Evolutionary conservation across 164 flowering plant genomes (phyloP).

Genomic region (Buxus sempervirens): DNA sequence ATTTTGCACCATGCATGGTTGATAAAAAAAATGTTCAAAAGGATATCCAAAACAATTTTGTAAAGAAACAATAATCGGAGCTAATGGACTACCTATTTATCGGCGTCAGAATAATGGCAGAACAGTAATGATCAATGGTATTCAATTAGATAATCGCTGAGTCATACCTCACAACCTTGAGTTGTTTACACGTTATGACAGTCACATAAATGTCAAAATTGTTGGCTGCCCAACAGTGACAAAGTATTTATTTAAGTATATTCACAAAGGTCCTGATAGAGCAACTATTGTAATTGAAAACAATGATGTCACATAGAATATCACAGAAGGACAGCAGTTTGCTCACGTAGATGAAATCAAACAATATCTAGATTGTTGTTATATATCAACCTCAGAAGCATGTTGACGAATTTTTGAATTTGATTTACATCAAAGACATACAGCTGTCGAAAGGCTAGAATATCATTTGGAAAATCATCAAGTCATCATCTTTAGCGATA

Average conservation of each 20-base stretch:
- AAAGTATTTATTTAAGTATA: constrained; percentile 4
- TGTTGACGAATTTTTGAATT: neutral
- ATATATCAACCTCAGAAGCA: neutral
- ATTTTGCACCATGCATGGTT: neutral
- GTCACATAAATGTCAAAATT: neutral
- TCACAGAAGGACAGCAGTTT: neutral
- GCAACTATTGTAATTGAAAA: neutral
- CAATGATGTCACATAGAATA: neutral
- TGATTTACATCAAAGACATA: neutral
- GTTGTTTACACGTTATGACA: neutral
- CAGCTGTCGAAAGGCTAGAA: neutral
- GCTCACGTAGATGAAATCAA: neutral
- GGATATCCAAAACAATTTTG: neutral
- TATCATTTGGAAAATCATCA: neutral
- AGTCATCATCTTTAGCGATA: neutral
- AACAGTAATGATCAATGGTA: neutral
- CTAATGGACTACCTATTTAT: neutral
- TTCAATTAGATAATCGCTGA: neutral
- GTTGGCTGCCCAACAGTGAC: neutral
- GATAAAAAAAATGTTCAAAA: neutral
- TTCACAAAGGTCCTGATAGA: neutral
- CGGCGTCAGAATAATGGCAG: neutral
- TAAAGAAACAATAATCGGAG: neutral
- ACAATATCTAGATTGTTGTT: constrained; percentile 1
- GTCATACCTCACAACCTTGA: neutral